These are phyloP conservation scores for Aspergillus texensis DNA, from an alignment of 2,329 filamentous ascomycete genomes.

Conservation along the genomic window DNA sequence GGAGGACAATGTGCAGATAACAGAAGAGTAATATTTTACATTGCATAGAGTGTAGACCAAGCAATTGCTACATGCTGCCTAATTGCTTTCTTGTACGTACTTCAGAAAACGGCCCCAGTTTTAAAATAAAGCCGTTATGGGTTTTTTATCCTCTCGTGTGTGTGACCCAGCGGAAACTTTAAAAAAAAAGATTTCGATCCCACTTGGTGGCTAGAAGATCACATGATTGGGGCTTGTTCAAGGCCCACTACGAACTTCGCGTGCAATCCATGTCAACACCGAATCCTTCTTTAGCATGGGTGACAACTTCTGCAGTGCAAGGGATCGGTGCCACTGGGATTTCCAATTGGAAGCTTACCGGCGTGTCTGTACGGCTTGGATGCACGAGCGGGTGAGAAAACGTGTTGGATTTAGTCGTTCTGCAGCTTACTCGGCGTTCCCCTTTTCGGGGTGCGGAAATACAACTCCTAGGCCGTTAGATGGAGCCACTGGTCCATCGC, in stretches of 20 bases:
- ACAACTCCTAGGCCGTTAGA: constrained; percentile 1
- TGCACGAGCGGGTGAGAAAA: not conserved
- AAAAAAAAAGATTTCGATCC: not conserved
- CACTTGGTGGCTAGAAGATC: constrained; percentile 11
- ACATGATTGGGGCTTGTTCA: constrained; percentile 15
- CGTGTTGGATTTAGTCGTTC: not conserved
- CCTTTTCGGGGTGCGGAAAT: constrained; percentile 1
- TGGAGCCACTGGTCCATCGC: constrained; percentile 6
- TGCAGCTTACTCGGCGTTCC: constrained; percentile 5
- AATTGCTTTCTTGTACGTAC: not conserved
- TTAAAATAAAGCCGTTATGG: not conserved
- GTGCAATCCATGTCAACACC: not conserved
- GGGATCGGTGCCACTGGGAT: not conserved
- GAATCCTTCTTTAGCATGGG: constrained; percentile 2
- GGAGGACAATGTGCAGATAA: too few species aligned
- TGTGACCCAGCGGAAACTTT: not conserved
- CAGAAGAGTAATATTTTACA: too few species aligned
- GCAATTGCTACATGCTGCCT: not conserved
- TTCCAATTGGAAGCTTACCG: constrained; percentile 14
- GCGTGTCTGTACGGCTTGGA: constrained; percentile 3
- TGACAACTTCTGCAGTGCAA: constrained; percentile 8
- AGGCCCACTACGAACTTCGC: constrained; percentile 9
- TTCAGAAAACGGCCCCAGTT: not conserved
- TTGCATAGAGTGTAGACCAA: not conserved
- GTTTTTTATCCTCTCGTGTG: not conserved